Evolutionary conservation across 1,139 yeast genomes (phyloP), one percentile per base, ranked within the genome.

Genomic region (Candida neerlandica): DNA sequence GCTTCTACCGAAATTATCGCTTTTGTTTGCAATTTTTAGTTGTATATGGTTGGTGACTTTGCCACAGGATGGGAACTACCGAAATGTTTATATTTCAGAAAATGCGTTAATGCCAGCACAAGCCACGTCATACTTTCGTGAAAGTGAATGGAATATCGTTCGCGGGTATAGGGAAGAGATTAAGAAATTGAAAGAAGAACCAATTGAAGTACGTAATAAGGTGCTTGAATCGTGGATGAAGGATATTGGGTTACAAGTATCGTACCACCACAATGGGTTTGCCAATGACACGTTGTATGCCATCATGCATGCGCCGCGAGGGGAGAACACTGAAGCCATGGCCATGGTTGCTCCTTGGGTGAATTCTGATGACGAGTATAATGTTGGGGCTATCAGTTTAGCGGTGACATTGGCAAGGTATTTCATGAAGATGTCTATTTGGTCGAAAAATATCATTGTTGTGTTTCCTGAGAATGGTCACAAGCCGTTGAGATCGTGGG

Each of bases 21-120:
- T 84, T n/a, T 49, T 85, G 2, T 69, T 86, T 30, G 80, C 87
- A 0, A 14, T 88, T 1, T 65, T 79, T 16, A 90, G 96, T 37
- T 60, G 88, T 3, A 67, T 71, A 0, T 86, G 96, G 89, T 70
- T 94, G 43, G 67, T 82, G n/a, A 65, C 75, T 6, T 72, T 89
- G 47, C 97, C 99, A 0, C 58, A 85, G 58, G 87, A 87, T 39
- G 98, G 97, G 19, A 89, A 89, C 64, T 90, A 75, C 63, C 75
- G 97, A 49, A 72, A 77, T 56, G 89, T 97, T 5, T 94, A 94
- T 64, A 88, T 92, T 18, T 87, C 96, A 7, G 99, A 95, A 64
- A 95, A 94, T 69, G 99, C 99, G 33, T 75, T 95, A 65, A 85
- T 95, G 89, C 98, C 99, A 11, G 92, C 96, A 0, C 98, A 94